Evolutionary conservation across 345 rosid species (phyloP).

Genomic region (Carallia brachiata): DNA sequence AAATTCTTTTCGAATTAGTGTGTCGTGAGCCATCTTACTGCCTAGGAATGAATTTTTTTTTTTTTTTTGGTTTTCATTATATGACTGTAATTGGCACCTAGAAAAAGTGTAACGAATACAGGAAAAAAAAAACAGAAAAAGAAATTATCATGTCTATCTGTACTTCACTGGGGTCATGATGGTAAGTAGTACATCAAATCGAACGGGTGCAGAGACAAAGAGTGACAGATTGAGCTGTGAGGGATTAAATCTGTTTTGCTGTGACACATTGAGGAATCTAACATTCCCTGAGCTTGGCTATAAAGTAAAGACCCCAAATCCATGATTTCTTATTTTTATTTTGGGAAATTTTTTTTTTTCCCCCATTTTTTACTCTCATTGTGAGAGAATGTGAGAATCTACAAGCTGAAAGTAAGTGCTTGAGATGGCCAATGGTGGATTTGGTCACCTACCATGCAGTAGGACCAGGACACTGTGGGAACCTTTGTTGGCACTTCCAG

Average conservation of each 20-base stretch:
- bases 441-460: slow-evolving; percentile 33
- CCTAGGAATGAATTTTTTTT: slow-evolving; percentile 18
- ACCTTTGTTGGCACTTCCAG: slow-evolving; percentile 17
- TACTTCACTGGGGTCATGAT: background rate
- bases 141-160: slow-evolving; percentile 10
- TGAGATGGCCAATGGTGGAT: slow-evolving; percentile 30
- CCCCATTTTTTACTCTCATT: background rate
- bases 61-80: too few relatives aligned
- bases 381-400: slow-evolving; percentile 47
- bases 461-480: background rate
- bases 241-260: slow-evolving; percentile 12
- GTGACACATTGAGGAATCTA: slow-evolving; percentile 35
- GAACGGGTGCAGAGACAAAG: background rate
- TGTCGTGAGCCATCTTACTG: slow-evolving; percentile 4
- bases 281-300: slow-evolving; percentile 46
- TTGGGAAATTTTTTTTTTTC: background rate
- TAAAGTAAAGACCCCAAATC: slow-evolving; percentile 29
- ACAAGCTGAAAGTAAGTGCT: slow-evolving; percentile 26
- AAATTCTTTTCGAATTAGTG: slow-evolving; percentile 21
- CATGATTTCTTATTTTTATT: background rate
- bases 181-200: background rate
- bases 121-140: background rate
- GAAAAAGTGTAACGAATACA: background rate
- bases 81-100: background rate
- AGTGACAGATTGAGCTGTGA: background rate